phyloP scores from a whole-genome alignment of 805 yeast species.

The Sugiyamaella mastotermitis region DNA sequence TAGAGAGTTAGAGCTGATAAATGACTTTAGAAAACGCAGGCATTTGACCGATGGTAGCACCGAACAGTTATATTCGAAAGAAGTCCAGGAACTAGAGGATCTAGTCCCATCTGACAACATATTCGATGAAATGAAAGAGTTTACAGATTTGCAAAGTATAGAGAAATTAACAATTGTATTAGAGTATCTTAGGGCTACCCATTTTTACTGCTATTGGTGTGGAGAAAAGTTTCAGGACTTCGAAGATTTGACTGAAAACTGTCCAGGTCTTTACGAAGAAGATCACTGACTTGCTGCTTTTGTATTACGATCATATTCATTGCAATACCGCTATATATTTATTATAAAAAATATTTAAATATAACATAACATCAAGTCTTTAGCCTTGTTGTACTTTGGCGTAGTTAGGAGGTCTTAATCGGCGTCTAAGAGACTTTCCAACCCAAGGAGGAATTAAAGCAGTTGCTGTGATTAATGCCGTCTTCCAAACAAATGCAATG shows the following conservation, averaged over 20 bases:
- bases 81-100: no score
- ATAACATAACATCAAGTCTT: no score
- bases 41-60: no score
- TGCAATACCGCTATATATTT: not conserved
- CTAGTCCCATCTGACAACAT: no score
- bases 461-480: conserved; percentile 53
- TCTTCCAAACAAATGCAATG: conserved; percentile 62
- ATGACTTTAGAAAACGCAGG: no score
- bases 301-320: not conserved
- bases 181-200: conserved; percentile 34
- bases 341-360: conserved; percentile 1
- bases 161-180: conserved; percentile 32
- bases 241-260: conserved; percentile 35
- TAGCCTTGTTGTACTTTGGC: conserved; percentile 88
- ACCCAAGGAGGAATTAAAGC: conserved; percentile 89
- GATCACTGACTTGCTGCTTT: conserved; percentile 32
- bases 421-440: conserved; percentile 66
- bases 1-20: no score
- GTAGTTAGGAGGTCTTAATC: conserved; percentile 86
- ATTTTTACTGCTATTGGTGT: conserved; percentile 47
- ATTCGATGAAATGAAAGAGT: no score
- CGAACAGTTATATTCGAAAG: no score
- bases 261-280: conserved; percentile 45
- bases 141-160: no score
- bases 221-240: conserved; percentile 36